Base-by-base conservation (phyloP, 768 basidiomycete species). In the Chalciporus sphaerocephalus region DNA sequence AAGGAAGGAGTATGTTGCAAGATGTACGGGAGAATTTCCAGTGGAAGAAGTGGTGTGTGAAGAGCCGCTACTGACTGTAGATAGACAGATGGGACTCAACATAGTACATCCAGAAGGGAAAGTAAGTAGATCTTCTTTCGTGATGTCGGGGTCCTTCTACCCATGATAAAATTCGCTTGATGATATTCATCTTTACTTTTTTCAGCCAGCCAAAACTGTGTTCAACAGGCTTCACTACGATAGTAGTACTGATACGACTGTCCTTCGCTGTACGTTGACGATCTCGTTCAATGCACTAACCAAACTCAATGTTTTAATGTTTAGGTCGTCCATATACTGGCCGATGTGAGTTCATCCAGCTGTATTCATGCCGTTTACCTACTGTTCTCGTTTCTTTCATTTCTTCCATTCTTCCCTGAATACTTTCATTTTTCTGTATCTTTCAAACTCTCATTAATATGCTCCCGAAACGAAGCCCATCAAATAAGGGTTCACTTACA, bases 401-500 rank as follows among this genome's bases (percentile, higher is more conserved):
- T 8, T 16, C 30, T 20, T 42, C 47, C 32, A 17, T 46, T 13
- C 16, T 18, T 15, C 15, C 27, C 9, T 33, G 27, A 9, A 18
- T 35, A 42, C 25, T 40, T 30, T 5, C 32, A 13, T 46, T 35
- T 16, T 20, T 15, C 25, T 25, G 6, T 6, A 9, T 20, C n/a
- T 46, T 10, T 30, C 15, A 28, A 37, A 18, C 2, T 27, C 17
- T 3, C 12, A 11, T 36, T 23, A 16, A 50, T 34, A 11, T 24
- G 25, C 8, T 23, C 42, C 47, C 52, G 33, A 12, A 41, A 56
- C 46, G 34, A 53, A 96, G 93, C 96, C 0, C 96, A 99, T 68
- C 96, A 99, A 66, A 89, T 98, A 47, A 80, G 96, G 40, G 95
- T 99, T 3, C 96, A 99, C 60, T 77, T 99, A 3, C 96, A 98